Evolutionary conservation across 371 early-diverging fungal species (phyloP).

Genomic region (Zychaea mexicana): DNA sequence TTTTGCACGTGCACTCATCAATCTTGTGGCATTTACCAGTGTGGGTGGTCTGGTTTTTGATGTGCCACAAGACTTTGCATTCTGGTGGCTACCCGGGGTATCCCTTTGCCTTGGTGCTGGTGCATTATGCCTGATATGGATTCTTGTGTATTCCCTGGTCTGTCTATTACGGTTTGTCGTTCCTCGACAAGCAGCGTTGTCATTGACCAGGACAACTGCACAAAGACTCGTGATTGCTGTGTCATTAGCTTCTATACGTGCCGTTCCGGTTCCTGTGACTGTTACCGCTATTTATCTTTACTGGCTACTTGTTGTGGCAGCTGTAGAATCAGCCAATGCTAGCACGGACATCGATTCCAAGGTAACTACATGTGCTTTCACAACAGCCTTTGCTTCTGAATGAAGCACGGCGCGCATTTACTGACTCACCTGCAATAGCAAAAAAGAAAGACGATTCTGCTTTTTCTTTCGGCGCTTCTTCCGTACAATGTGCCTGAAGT

Average conservation of each 20-base stretch:
- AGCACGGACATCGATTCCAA: neutral
- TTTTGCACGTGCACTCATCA: neutral
- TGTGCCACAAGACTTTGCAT: neutral
- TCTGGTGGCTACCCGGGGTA: constrained; percentile 57
- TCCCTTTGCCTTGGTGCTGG: constrained; percentile 68
- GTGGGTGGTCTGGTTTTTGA: neutral
- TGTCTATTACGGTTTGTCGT: neutral
- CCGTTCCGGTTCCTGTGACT: neutral
- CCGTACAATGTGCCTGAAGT: constrained; percentile 61
- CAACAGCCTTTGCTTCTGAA: too few species aligned
- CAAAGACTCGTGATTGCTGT: neutral
- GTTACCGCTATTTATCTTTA: neutral
- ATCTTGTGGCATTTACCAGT: neutral
- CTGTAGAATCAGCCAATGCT: neutral
- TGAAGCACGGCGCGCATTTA: too few species aligned
- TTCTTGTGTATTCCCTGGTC: neutral
- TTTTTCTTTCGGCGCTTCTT: constrained; percentile 60
- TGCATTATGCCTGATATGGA: constrained; percentile 54
- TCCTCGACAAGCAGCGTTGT: neutral
- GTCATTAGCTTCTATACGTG: neutral
- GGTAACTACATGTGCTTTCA: neutral
- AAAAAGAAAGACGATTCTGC: constrained; percentile 42
- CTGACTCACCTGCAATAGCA: constrained; percentile 52
- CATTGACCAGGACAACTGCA: neutral
- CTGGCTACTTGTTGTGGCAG: neutral